phyloP scores from a whole-genome alignment of 176 grass and related monocot species.

The Aegilops tauschii region DNA sequence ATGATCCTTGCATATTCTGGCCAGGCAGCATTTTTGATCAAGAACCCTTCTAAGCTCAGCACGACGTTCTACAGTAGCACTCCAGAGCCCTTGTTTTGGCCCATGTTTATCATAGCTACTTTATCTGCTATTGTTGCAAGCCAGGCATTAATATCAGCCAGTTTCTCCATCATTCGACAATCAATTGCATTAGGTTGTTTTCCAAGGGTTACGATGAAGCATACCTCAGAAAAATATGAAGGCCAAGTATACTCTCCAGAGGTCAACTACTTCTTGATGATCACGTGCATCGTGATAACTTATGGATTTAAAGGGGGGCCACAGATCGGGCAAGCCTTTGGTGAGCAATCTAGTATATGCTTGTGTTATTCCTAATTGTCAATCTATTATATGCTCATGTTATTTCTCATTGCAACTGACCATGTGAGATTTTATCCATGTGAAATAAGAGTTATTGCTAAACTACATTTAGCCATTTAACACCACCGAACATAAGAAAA shows the following conservation, averaged over 20 bases:
- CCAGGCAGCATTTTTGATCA: slow-evolving; percentile 71
- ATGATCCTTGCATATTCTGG: slow-evolving; percentile 73
- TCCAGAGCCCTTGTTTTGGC: slow-evolving; percentile 74
- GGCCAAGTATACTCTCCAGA: slow-evolving; percentile 81
- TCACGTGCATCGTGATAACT: slow-evolving; percentile 69
- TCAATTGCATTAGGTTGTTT: slow-evolving; percentile 77
- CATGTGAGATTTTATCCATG: neutral
- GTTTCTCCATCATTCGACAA: slow-evolving; percentile 84
- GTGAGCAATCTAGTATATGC: slow-evolving; percentile 39
- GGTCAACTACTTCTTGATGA: slow-evolving; percentile 72
- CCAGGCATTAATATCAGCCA: slow-evolving; percentile 77
- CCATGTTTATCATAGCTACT: slow-evolving; percentile 68
- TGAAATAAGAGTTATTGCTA: neutral
- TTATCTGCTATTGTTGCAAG: slow-evolving; percentile 74
- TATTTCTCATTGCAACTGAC: neutral
- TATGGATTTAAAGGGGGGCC: slow-evolving; percentile 65
- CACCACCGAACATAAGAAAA: neutral
- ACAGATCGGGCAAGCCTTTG: slow-evolving; percentile 83
- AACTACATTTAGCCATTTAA: neutral
- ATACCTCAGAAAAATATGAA: slow-evolving; percentile 69
- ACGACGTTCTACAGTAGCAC: slow-evolving; percentile 62
- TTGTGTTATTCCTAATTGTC: neutral
- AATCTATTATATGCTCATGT: neutral
- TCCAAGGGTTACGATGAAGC: slow-evolving; percentile 81
- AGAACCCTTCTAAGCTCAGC: slow-evolving; percentile 64